Evolutionary conservation across 2,329 filamentous ascomycete species (phyloP), one percentile per base, ranked within the genome.

Genomic region (Penicillium sp.): DNA sequence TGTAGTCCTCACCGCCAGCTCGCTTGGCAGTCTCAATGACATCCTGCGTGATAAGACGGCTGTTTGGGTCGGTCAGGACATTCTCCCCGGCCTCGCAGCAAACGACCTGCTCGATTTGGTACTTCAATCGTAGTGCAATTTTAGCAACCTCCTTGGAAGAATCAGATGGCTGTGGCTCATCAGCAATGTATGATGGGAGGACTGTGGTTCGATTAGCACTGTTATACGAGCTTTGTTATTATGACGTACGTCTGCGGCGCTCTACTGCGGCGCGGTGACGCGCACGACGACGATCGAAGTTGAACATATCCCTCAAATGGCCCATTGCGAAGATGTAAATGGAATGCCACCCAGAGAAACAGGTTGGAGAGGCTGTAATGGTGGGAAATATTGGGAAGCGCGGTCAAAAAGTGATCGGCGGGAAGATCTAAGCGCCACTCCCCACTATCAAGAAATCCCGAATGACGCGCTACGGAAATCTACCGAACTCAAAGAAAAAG

Each of bases 41-140:
- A 57, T 86, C 84, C 3, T 79, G 78, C 0, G 92, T 97, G 71
- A 99, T 91, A 73, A 99, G 82, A 46, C 86, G 84, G 74, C 91
- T 96, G 75, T 98, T 92, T 3, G 93, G 86, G 50, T 82, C 83
- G 4, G 90, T 95, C 70, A 99, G 82, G 55, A 84, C 80, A 5
- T 81, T 81, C 70, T 90, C 86, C 56, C 95, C 88, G 39, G 99
- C 82, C 74, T 99, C 95, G 78, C 91, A 97, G 1, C 93, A 90
- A 26, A 99, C 85, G 54, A 92, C 88, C 72, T 92, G 85, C 75
- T 96, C 92, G 67, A 99, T 87, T 65, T 96, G 87, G 71, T 96
- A 91, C 68, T 93, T 96, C 62, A 99, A 81, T 56, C 92, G 90
- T 16, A 99, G 84, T 26, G 93, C 93, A 55, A 96, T 83, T 72